Base-by-base conservation (phyloP, 192 early-diverging fungal genomes). In the Phycomyces nitens region DNA sequence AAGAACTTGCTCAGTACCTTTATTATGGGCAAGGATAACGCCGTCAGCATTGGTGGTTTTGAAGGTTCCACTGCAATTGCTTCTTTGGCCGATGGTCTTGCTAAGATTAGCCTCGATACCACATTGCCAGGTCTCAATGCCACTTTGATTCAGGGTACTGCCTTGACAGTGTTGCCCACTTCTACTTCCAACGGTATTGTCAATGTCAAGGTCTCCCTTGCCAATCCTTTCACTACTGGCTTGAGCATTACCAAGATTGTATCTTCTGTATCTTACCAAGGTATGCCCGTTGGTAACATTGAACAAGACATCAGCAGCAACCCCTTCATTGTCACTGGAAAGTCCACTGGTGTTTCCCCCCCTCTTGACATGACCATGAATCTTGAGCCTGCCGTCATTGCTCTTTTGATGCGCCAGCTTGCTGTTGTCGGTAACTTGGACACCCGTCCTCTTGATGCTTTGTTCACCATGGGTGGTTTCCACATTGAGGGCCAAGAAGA, bases 171-270 rank as follows among this genome's bases (percentile, higher is more conserved):
- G 38, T 56, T 66, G 8, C 65, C 66, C 24, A 60, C 74, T 65
- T 80, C 80, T 44, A 49, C 68, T 11, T 53, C 55, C 49, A 80
- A 72, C 27, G 72, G 71, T 26, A 53, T 78, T 29, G 80, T 81
- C 53, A 53, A 57, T 51, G 72, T 74, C 12, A 66, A 53, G 12
- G 77, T 84, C 43, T 65, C 66, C 4, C 58, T 84, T 47, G 69
- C 76, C 34, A 80, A 84, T 61, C 83, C 83, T n/a, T 82, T 84
- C 64, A 39, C 58, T 40, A 70, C 80, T 43, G 65, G 69, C 16
- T 54, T 84, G 55, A 60, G 66, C 24, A 80, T 84, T 63, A 67
- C 55, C 26, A 70, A 60, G 11, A 71, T 85, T 65, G 61, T 76
- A 40, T 68, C 78, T 40, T 70, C 71, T 34, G 74, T 79, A 41